Base-by-base conservation (phyloP, 805 yeast genomes). In the Yarrowia porcina region DNA sequence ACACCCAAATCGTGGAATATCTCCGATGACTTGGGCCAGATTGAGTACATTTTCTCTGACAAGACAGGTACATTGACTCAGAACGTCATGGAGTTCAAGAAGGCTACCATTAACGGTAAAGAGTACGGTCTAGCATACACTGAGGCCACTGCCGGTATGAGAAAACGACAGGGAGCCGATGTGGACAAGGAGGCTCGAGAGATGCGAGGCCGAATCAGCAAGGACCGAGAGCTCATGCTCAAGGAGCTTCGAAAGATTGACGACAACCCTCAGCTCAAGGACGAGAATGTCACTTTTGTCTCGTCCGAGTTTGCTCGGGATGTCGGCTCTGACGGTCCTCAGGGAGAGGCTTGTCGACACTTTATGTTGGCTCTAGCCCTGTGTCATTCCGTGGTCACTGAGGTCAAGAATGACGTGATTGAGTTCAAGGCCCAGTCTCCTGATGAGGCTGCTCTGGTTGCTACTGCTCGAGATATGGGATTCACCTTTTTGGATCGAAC, bases 61-160 rank as follows among this genome's bases (percentile, higher is more conserved):
- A 88, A 88, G 73, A 88, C 96, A 0, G 96, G 96, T 42, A 88
- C 96, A 0, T 77, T 88, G 69, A 88, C 96, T 4, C 94, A 89
- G 73, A 88, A 88, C 70, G 84, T 88, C 28, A 88, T 88, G 96
- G 93, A 88, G 71, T 89, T 88, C 76, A 86, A 85, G 67, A 88
- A 88, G 72, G 87, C 92, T 71, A 83, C 90, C 5, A 80, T 89
- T 65, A 82, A 81, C 52, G 89, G 91, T 11, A 79, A 80, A 54
- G 76, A 87, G 0, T 89, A 89, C 69, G 96, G 94, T 6, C 74
- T 82, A 45, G 89, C 91, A 0, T 88, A 86, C 71, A 87, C 92
- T 9, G 90, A 87, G 67, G 91, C 91, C 1, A 78, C 83, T 68
- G 86, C 85, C 52, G 92, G 92, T 20, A 77, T 83, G 68, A 83